phyloP scores from a whole-genome alignment of 2,329 filamentous ascomycete species.

The Orbilia brochopaga region DNA sequence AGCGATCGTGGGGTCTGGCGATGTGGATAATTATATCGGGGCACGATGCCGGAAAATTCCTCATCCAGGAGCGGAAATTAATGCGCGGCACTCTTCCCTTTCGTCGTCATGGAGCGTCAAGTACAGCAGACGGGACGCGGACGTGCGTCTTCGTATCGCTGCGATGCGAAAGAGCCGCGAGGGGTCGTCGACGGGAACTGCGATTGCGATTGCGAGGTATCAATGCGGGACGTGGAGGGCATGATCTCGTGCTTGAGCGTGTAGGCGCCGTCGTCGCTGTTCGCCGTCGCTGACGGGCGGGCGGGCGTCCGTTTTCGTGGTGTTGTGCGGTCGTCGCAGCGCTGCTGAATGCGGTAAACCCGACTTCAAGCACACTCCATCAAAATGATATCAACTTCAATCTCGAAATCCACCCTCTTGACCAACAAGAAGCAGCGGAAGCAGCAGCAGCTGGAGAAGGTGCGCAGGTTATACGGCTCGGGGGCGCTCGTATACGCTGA shows the following conservation, averaged over 20 bases:
- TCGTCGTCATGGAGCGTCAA: slow-evolving; percentile 16
- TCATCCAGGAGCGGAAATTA: slow-evolving; percentile 42
- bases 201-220: slow-evolving; percentile 6
- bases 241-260: no score
- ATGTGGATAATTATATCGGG: slow-evolving; percentile 2
- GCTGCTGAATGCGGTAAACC: slow-evolving; percentile 5
- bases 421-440: no score
- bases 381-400: no score
- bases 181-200: neutral
- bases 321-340: neutral
- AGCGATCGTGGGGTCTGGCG: slow-evolving; percentile 11
- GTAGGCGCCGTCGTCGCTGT: no score
- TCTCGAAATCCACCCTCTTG: no score
- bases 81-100: slow-evolving; percentile 33
- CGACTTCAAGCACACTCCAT: neutral
- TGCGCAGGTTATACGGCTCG: neutral
- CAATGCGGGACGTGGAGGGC: neutral
- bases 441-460: no score
- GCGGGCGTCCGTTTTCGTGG: neutral
- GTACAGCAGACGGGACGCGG: neutral
- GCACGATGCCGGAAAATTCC: slow-evolving; percentile 28
- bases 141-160: neutral
- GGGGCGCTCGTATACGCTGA: slow-evolving; percentile 4
- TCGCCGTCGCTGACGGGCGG: slow-evolving; percentile 1
- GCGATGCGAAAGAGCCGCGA: neutral